Conservation (phyloP, 1,139 yeast species). For the Hanseniaspora sp. region DNA sequence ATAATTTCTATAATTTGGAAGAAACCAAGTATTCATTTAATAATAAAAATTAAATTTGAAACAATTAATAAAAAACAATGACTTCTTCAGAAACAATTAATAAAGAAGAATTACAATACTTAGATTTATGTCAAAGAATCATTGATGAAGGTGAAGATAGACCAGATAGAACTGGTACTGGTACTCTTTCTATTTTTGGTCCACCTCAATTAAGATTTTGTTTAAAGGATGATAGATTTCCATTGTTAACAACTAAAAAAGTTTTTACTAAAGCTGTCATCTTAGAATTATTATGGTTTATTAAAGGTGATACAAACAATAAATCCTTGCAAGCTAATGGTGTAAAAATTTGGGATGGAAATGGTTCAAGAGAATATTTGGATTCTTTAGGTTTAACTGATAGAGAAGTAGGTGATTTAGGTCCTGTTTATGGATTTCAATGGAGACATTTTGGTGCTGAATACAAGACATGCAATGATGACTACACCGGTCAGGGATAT, state of each 20-base stretch:
- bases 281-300: slow-evolving; percentile 85
- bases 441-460: slow-evolving; percentile 99
- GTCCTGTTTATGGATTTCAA: slow-evolving; percentile 97
- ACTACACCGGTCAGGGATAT: slow-evolving; percentile 75
- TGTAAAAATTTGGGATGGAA: slow-evolving; percentile 96
- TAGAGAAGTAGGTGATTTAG: slow-evolving; percentile 86
- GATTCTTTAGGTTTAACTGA: slow-evolving; percentile 70
- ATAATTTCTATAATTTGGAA: too few species aligned
- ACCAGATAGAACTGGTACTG: slow-evolving; percentile 95
- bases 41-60: too few species aligned
- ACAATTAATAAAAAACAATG: slow-evolving; percentile 7
- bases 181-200: slow-evolving; percentile 79
- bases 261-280: slow-evolving; percentile 84
- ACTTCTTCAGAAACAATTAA: slow-evolving; percentile 24
- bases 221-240: slow-evolving; percentile 60
- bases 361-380: slow-evolving; percentile 86
- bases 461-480: slow-evolving; percentile 73
- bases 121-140: slow-evolving; percentile 68
- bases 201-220: slow-evolving; percentile 91
- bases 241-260: slow-evolving; percentile 81
- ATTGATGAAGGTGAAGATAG: slow-evolving; percentile 78
- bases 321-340: slow-evolving; percentile 66
- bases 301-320: slow-evolving; percentile 82
- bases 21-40: neutral
- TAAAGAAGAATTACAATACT: slow-evolving; percentile 69